Evolutionary conservation across 805 yeast species (phyloP).

Genomic region (Spathaspora hagerdaliae): DNA sequence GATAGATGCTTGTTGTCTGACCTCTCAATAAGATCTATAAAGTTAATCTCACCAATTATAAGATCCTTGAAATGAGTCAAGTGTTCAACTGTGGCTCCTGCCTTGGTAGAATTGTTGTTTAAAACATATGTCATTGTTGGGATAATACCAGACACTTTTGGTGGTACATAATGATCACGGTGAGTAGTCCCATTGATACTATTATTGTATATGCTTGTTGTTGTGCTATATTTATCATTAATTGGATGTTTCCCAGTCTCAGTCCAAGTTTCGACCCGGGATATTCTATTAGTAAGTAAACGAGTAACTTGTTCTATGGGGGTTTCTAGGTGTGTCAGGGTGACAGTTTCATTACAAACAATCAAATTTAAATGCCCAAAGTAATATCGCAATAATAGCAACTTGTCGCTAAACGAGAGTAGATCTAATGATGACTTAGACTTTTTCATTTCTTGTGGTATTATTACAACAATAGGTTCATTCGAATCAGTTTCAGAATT

Average conservation of each 20-base stretch:
- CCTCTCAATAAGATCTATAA: conserved; percentile 22
- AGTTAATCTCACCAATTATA: conserved; percentile 27
- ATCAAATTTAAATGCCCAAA: conserved; percentile 36
- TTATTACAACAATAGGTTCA: conserved; percentile 27
- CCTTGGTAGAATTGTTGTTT: conserved; percentile 20
- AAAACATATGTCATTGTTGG: conserved; percentile 35
- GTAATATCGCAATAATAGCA: conserved; percentile 29
- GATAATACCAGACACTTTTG: conserved; percentile 19
- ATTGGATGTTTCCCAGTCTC: conserved; percentile 26
- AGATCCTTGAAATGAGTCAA: conserved; percentile 20
- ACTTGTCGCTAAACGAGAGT: conserved; percentile 23
- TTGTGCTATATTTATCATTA: conserved; percentile 1
- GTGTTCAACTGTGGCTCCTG: conserved; percentile 16
- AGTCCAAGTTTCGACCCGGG: conserved; percentile 42
- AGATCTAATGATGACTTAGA: conserved; percentile 16
- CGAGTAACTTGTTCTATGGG: conserved; percentile 17
- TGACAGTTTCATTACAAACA: conserved; percentile 8
- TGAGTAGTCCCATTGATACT: background rate
- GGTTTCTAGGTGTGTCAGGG: background rate
- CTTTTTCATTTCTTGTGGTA: conserved; percentile 5
- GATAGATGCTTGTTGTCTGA: conserved; percentile 20
- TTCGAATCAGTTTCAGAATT: conserved; percentile 31
- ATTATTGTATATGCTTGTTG: background rate
- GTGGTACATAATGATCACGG: background rate
- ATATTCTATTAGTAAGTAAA: conserved; percentile 26